Evolutionary conservation across 495 filamentous ascomycete genomes (phyloP).

Genomic region (Podospora didyma): DNA sequence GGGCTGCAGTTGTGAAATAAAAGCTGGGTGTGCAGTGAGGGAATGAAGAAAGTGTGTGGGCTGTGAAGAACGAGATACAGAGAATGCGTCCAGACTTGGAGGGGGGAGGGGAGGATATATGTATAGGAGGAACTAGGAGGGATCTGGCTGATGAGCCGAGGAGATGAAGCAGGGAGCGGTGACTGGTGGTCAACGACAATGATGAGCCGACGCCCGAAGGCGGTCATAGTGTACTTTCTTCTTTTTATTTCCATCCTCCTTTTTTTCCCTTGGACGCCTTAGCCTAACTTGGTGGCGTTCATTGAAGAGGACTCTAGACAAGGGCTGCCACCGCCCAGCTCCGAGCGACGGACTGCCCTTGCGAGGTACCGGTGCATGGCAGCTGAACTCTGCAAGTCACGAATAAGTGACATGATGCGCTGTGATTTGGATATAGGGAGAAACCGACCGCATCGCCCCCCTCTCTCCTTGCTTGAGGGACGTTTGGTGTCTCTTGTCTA

Average conservation of each 20-base stretch:
- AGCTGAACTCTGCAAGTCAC: constrained; percentile 14
- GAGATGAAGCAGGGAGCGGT: constrained; percentile 11
- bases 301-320: constrained; percentile 13
- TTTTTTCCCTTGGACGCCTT: constrained; percentile 11
- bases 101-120: constrained; percentile 26
- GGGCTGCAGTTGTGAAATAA: background rate
- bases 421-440: constrained; percentile 18
- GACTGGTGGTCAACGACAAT: constrained; percentile 14
- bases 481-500: constrained; percentile 11
- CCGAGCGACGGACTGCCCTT: constrained; percentile 14
- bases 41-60: constrained; percentile 1
- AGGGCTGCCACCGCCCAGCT: constrained; percentile 17
- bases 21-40: background rate
- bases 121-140: constrained; percentile 20
- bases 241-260: constrained; percentile 9
- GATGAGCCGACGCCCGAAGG: constrained; percentile 17
- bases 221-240: constrained; percentile 17
- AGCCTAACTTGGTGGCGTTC: constrained; percentile 21
- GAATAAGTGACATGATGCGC: background rate
- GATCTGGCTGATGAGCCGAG: constrained; percentile 13
- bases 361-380: background rate
- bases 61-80: constrained; percentile 7
- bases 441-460: constrained; percentile 11
- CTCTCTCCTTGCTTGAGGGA: background rate
- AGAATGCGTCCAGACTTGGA: background rate